Conservation (phyloP, 2,329 filamentous ascomycete species). For the Botrytis fragariae region DNA sequence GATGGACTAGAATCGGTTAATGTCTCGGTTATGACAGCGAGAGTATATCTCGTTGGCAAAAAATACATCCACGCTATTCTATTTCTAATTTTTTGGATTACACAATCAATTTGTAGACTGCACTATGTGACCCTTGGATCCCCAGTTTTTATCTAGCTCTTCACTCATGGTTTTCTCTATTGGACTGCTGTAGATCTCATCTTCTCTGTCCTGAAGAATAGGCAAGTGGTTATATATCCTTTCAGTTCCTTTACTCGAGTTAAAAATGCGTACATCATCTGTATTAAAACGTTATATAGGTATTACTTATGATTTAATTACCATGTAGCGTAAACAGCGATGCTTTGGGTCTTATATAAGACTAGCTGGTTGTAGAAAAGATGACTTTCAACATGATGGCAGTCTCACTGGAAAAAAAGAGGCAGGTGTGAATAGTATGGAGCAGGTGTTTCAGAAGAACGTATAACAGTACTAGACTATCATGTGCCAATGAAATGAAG, state of each 20-base stretch:
- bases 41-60: neutral
- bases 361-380: no score
- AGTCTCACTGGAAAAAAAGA: no score
- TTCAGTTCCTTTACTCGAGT: neutral
- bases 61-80: accelerated
- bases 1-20: neutral
- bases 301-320: no score
- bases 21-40: neutral
- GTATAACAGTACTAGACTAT: neutral
- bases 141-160: accelerated
- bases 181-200: no score
- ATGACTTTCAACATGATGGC: no score
- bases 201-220: neutral
- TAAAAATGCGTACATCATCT: accelerated
- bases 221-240: neutral
- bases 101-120: neutral
- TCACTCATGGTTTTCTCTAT: neutral
- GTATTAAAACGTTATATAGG: no score
- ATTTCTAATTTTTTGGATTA: no score
- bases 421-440: no score
- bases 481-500: neutral
- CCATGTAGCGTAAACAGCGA: no score
- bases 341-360: no score
- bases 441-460: no score
- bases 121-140: neutral